Evolutionary conservation across 2,329 filamentous ascomycete species (phyloP).

Genomic region (Xylaria sp.): DNA sequence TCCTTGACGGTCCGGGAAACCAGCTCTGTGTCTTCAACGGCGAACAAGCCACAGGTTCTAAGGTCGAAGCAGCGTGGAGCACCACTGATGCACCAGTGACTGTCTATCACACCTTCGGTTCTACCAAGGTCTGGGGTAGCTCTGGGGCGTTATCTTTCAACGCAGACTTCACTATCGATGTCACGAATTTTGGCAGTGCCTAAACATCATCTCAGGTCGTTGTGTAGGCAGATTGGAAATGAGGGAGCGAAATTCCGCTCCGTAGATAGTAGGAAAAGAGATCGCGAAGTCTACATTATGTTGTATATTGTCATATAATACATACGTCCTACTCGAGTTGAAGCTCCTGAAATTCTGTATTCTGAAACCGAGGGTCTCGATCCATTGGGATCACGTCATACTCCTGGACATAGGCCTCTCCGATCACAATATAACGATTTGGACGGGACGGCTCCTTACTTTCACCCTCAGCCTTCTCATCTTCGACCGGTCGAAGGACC

Average conservation of each 20-base stretch:
- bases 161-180: constrained; percentile 2
- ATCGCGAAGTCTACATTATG: not conserved
- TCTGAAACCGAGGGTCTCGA: not conserved
- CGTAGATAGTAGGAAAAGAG: not conserved
- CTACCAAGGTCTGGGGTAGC: constrained; percentile 1
- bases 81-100: not conserved
- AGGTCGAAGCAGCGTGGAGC: constrained; percentile 7
- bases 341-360: not conserved
- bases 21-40: constrained; percentile 9
- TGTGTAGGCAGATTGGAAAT: not conserved
- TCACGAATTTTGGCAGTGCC: constrained; percentile 1
- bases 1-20: not conserved
- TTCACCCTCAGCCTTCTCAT: not conserved
- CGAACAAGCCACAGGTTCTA: constrained; percentile 14
- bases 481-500: constrained; percentile 1
- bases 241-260: too few species aligned
- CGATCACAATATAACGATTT: not conserved
- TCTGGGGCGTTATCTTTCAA: not conserved
- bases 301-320: not conserved
- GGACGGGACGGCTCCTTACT: not conserved
- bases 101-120: constrained; percentile 18
- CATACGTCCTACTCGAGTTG: not conserved
- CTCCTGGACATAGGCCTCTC: not conserved
- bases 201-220: not conserved
- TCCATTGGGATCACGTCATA: not conserved